phyloP scores from a whole-genome alignment of 139 green algal genomes.

The Chlamydomonas sp. region DNA sequence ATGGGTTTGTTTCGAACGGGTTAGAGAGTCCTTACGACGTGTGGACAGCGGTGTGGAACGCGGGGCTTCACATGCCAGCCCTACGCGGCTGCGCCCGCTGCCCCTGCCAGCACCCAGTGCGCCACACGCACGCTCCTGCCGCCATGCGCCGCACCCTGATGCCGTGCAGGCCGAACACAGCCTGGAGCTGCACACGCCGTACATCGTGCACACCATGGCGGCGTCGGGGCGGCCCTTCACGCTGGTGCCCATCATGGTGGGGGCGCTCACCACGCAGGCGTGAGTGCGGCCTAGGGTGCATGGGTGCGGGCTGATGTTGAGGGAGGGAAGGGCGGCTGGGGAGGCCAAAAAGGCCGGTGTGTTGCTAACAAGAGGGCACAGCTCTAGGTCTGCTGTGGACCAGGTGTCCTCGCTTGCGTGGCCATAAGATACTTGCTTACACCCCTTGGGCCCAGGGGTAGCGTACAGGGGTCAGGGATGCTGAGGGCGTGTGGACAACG shows the following conservation, averaged over 20 bases:
- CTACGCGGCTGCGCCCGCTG: background rate
- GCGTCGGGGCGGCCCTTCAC: conserved; percentile 56
- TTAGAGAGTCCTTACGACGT: background rate
- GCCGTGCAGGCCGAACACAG: conserved; percentile 88
- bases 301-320: background rate
- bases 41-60: background rate
- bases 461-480: too few species aligned
- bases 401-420: too few species aligned
- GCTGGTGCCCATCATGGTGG: conserved; percentile 96
- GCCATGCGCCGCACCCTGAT: background rate
- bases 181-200: conserved; percentile 96
- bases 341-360: too few species aligned
- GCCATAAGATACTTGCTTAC: too few species aligned
- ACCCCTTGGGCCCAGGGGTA: too few species aligned
- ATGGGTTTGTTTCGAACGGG: background rate
- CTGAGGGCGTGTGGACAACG: too few species aligned
- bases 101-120: background rate
- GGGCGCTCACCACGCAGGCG: conserved; percentile 73
- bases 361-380: too few species aligned
- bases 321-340: too few species aligned
- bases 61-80: background rate
- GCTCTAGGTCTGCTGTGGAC: too few species aligned
- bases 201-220: conserved; percentile 79
- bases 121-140: background rate
- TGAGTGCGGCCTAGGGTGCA: conserved; percentile 33